These are phyloP conservation scores for Botryotinia globosa DNA, from an alignment of 2,329 filamentous ascomycete species.

Conservation along the genomic window DNA sequence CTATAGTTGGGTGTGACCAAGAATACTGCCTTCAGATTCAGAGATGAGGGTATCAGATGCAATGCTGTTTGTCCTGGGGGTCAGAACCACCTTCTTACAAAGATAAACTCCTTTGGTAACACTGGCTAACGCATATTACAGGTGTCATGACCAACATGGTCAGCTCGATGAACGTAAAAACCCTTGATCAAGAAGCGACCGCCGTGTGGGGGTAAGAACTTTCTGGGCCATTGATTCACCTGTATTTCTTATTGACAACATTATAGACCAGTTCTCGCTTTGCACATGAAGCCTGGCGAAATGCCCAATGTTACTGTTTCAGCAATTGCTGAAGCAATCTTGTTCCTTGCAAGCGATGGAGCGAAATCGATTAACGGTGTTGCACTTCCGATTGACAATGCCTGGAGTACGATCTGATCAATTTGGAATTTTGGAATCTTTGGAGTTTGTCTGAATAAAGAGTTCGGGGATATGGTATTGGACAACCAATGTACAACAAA, in stretches of 20 bases:
- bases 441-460: not conserved
- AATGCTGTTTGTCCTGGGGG: slow-evolving; percentile 46
- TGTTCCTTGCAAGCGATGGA: slow-evolving; percentile 40
- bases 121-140: not conserved
- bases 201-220: not conserved
- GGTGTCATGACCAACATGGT: not conserved
- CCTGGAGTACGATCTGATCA: slow-evolving; percentile 39
- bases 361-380: slow-evolving; percentile 41
- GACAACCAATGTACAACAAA: not conserved
- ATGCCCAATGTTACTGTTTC: slow-evolving; percentile 34
- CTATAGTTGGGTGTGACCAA: slow-evolving; percentile 45
- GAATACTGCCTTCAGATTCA: slow-evolving; percentile 47
- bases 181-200: not conserved
- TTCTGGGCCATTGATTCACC: not conserved
- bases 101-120: not conserved
- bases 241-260: not conserved
- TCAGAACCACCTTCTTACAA: slow-evolving; percentile 20
- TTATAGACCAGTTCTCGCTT: slow-evolving; percentile 36
- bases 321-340: slow-evolving; percentile 42
- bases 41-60: slow-evolving; percentile 45
- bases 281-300: slow-evolving; percentile 34
- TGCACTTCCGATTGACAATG: slow-evolving; percentile 41
- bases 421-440: not conserved
- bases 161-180: not conserved
- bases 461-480: not conserved